A percentile compares a stretch with the other conserved stretches of the same genome.
These are phyloP conservation scores for Aphanomyces cochlioides DNA, from an alignment of 352 stramenopile genomes.

Conservation along the genomic window DNA sequence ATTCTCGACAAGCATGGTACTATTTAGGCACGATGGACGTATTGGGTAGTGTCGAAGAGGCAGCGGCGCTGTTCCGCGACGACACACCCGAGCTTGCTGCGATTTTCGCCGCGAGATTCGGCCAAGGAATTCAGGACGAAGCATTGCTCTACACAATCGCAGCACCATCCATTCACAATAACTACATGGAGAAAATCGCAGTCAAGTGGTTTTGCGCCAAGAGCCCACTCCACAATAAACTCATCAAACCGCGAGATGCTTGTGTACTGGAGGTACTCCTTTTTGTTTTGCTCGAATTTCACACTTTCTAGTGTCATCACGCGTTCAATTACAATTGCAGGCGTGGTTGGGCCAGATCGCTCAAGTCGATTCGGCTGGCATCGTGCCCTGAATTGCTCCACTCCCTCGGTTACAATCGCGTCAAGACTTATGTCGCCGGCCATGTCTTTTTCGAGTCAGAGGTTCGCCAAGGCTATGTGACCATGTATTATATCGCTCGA, in stretches of 20 bases:
- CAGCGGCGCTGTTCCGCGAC: background rate
- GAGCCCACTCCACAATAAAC: constrained; percentile 1
- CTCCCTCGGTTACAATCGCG: background rate
- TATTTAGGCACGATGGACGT: background rate
- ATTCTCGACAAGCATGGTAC: no score
- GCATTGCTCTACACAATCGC: background rate
- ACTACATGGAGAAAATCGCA: background rate
- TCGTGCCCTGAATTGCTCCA: background rate
- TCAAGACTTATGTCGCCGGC: constrained; percentile 2
- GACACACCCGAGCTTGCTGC: background rate
- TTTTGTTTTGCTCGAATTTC: background rate
- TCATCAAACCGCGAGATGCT: background rate
- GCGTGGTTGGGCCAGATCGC: background rate
- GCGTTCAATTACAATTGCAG: background rate
- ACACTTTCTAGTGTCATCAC: background rate
- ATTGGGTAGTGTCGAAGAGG: background rate
- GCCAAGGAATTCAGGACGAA: background rate
- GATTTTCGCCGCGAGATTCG: background rate
- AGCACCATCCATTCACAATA: background rate
- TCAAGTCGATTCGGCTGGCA: background rate
- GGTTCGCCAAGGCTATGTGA: background rate
- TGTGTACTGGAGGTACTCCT: constrained; percentile 6
- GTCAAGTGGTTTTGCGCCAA: constrained; percentile 17
- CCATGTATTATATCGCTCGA: background rate
- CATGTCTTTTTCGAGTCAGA: constrained; percentile 4